Evolutionary conservation across 225 moss, liverwort and hornwort species (phyloP), one percentile per base, ranked within the genome.

Genomic region (Neckera pumila): DNA sequence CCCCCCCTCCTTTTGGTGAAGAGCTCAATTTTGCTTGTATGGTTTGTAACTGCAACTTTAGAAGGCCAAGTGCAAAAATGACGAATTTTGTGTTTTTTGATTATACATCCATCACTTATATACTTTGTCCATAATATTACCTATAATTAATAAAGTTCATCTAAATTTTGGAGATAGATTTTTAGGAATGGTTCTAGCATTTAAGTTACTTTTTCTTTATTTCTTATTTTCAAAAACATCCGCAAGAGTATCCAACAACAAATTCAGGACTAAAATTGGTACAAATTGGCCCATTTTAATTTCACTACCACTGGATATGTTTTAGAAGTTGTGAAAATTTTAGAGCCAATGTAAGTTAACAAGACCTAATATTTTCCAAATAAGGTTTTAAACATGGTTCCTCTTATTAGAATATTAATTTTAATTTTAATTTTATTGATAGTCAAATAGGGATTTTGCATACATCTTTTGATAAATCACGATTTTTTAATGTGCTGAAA

Each of bases 181-280:
- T 43, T 10, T 10, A 26, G 16, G 17, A 15, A 73, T 73, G 28
- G 5, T 30, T 30, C 4, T 18, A 1, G 4, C 11, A 73, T 6
- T 30, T 47, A 3, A 31, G 45, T 6, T 4, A 47, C 3, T 45
- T 73, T 70, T 9, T 0, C 2, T 74, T 74, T 18, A 30, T 11
- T 18, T 45, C 2, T 4, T 7, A 47, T 7, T 30, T 30, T 47
- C 11, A 30, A 47, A 47, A 47, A 18, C 47, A 28, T 17, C 2
- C 0, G 1, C 2, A 0, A 73, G 30, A 47, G 17, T 31, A 74
- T 45, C 0, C 0, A 0, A 1, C 1, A 2, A 73, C 8, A 25
- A 28, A 70, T 45, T 10, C 0, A 30, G 3, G 0, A 17, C 10
- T 45, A 11, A 73, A 45, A 73, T 30, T 45, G 11, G 28, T 6